Evolutionary conservation across 2,329 filamentous ascomycete species (phyloP).

Genomic region (Zymoseptoria pseudotritici): DNA sequence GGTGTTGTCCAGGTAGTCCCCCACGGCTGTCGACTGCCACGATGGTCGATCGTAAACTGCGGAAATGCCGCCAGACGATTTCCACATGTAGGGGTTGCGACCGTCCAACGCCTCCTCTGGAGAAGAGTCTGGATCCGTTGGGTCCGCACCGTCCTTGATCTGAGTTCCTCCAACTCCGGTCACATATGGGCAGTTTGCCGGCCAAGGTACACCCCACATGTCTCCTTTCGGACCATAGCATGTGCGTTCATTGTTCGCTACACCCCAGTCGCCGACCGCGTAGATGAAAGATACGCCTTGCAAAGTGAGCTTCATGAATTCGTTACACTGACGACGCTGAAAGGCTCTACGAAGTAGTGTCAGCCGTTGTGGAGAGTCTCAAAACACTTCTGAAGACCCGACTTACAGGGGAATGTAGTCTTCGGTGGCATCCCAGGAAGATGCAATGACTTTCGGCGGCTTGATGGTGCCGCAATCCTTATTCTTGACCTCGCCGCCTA

Average conservation of each 20-base stretch:
- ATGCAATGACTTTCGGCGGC: neutral
- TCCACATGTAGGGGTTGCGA: neutral
- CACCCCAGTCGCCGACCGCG: constrained; percentile 39
- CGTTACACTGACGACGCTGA: constrained; percentile 43
- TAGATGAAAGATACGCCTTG: constrained; percentile 45
- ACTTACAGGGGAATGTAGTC: neutral
- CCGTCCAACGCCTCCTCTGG: neutral
- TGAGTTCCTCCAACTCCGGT: constrained; percentile 7
- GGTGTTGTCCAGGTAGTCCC: neutral
- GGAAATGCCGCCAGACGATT: neutral
- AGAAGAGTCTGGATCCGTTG: neutral
- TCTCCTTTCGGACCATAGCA: constrained; percentile 16
- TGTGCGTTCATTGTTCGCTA: constrained; percentile 15
- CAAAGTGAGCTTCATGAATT: constrained; percentile 51
- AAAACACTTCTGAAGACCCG: neutral
- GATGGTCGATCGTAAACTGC: neutral
- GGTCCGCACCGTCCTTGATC: constrained; percentile 1
- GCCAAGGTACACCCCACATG: neutral
- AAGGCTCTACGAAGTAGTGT: constrained; percentile 35
- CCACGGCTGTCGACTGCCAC: neutral
- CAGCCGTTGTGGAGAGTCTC: neutral
- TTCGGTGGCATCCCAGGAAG: neutral
- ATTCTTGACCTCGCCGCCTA: constrained; percentile 22
- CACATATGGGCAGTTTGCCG: constrained; percentile 11
- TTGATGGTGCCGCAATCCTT: neutral